Conservation (phyloP, 75 land plant genomes). For the Chamaecyparis obtusa region DNA sequence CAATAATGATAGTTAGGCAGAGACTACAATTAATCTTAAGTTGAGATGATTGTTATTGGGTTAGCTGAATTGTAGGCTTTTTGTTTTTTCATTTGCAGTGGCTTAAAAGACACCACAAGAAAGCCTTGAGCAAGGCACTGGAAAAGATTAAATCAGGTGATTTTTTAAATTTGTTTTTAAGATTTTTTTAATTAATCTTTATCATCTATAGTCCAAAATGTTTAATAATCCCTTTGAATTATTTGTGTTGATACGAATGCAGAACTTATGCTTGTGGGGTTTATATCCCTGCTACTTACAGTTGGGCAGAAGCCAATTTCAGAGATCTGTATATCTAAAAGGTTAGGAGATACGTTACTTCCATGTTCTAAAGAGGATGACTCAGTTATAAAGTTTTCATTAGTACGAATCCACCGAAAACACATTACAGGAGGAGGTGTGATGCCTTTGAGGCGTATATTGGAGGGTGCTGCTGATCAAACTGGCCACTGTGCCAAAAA, state of each 20-base stretch:
- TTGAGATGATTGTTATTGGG: too few relatives aligned
- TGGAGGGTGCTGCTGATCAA: not conserved
- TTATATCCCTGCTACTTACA: not conserved
- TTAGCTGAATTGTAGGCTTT: too few relatives aligned
- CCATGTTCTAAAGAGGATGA: not conserved
- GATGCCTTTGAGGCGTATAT: not conserved
- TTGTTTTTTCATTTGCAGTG: conserved; percentile 19
- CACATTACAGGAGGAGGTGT: not conserved
- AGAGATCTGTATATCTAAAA: not conserved
- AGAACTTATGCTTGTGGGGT: not conserved
- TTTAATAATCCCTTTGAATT: too few relatives aligned
- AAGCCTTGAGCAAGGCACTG: conserved; percentile 45
- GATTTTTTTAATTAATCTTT: not conserved
- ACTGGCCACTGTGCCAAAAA: not conserved
- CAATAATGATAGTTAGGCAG: too few relatives aligned
- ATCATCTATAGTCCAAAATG: not conserved
- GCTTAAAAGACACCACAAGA: conserved; percentile 34
- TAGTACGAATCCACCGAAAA: not conserved
- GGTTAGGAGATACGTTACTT: not conserved
- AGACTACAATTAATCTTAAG: too few relatives aligned
- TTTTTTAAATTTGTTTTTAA: not conserved
- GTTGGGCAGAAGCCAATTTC: not conserved
- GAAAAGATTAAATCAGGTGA: conserved; percentile 50
- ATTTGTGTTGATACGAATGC: not conserved
- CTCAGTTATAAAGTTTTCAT: not conserved